These are phyloP conservation scores for Cotoneaster glaucophyllus DNA, from an alignment of 306 rosid genomes.

Conservation along the genomic window DNA sequence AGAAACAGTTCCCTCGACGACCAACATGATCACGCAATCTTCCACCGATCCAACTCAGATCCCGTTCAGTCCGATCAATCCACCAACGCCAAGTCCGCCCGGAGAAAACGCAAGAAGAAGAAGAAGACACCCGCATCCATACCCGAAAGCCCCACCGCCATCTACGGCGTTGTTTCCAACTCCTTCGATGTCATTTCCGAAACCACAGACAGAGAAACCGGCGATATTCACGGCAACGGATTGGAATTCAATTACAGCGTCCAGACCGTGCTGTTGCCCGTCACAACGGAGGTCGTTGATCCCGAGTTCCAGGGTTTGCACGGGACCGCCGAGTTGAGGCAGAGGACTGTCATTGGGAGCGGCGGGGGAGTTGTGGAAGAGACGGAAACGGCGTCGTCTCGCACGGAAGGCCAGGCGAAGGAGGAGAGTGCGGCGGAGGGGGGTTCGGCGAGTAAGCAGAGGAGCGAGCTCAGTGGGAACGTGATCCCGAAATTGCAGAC, in stretches of 20 bases:
- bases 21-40: slow-evolving; percentile 20
- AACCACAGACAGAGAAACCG: background rate
- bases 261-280: slow-evolving; percentile 25
- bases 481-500: slow-evolving; percentile 39
- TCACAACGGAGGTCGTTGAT: slow-evolving; percentile 28
- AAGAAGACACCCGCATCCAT: slow-evolving; percentile 29
- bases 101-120: slow-evolving; percentile 58
- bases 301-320: slow-evolving; percentile 27
- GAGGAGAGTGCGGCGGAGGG: slow-evolving; percentile 25
- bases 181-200: background rate
- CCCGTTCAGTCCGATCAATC: slow-evolving; percentile 6
- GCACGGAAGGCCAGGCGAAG: slow-evolving; percentile 20
- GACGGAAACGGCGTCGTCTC: slow-evolving; percentile 22
- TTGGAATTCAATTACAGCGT: slow-evolving; percentile 30
- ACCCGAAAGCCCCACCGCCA: slow-evolving; percentile 34
- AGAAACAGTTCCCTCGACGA: slow-evolving; percentile 26
- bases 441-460: slow-evolving; percentile 37
- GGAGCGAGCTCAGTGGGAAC: slow-evolving; percentile 39
- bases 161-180: background rate
- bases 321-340: slow-evolving; percentile 64
- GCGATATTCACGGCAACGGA: slow-evolving; percentile 20
- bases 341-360: slow-evolving; percentile 52
- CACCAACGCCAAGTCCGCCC: slow-evolving; percentile 11
- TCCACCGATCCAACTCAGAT: slow-evolving; percentile 25
- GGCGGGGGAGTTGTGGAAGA: slow-evolving; percentile 28